Conservation (phyloP, 2,329 filamentous ascomycete genomes). For the Fusarium sp. region DNA sequence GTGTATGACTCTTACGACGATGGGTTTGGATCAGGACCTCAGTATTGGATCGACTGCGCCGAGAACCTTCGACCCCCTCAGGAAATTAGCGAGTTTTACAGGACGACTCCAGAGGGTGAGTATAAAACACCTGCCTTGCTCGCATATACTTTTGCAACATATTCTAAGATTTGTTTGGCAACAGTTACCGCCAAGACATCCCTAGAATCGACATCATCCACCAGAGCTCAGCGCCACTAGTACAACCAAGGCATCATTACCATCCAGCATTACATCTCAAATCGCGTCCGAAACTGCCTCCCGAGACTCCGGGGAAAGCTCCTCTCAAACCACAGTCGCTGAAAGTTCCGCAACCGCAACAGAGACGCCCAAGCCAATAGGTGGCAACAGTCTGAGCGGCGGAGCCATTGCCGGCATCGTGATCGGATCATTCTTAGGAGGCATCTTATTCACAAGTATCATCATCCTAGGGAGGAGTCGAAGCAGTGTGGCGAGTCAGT, state of each 20-base stretch:
- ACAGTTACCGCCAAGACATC: background rate
- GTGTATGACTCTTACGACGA: background rate
- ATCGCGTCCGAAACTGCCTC: background rate
- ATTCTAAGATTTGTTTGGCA: background rate
- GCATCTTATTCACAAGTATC: background rate
- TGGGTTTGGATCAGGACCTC: background rate
- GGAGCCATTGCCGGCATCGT: background rate
- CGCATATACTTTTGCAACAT: background rate
- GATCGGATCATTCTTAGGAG: background rate
- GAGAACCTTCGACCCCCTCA: background rate
- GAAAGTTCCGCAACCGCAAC: background rate
- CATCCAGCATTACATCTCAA: background rate
- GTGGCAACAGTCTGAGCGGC: background rate
- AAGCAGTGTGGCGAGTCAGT: background rate
- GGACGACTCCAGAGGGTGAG: background rate
- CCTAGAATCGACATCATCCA: background rate
- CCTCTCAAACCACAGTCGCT: background rate
- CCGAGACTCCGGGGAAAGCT: background rate
- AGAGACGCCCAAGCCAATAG: background rate
- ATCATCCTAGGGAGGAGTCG: background rate
- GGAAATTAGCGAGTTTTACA: background rate
- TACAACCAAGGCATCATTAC: background rate
- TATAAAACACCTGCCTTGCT: background rate
- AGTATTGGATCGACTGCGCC: background rate
- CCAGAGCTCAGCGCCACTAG: background rate